Conservation (phyloP, 2,329 filamentous ascomycete species). For the Paracorniculantispora psalliotae region DNA sequence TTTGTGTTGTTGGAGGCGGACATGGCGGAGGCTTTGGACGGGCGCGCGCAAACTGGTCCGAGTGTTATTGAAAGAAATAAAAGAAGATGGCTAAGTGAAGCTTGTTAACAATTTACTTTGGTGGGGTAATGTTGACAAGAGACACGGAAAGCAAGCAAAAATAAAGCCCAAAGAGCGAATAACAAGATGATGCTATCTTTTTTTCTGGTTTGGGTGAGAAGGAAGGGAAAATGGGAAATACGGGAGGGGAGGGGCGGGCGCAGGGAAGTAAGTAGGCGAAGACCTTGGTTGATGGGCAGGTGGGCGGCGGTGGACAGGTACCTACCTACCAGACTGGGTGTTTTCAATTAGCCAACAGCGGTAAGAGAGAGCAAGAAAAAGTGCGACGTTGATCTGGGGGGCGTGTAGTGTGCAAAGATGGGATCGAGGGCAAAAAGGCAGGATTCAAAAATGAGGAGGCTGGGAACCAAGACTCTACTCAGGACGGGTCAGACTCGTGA, state of each 20-base stretch:
- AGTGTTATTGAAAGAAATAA: neutral
- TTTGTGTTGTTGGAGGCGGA: conserved; percentile 39
- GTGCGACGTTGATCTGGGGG: no score
- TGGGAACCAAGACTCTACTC: no score
- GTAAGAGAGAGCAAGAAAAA: neutral
- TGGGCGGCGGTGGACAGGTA: conserved; percentile 5
- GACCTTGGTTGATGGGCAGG: conserved; percentile 6
- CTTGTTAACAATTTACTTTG: conserved; percentile 7
- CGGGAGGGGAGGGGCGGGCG: neutral
- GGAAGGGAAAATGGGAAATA: conserved; percentile 4
- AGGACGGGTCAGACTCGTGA: no score
- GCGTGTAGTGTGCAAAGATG: neutral
- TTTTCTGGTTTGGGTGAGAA: conserved; percentile 9
- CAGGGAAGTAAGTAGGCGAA: conserved; percentile 1
- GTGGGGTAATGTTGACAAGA: conserved; percentile 7
- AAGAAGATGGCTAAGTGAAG: neutral
- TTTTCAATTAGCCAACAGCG: neutral
- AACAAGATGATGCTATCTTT: conserved; percentile 4
- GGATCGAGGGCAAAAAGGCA: no score
- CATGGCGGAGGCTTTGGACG: conserved; percentile 11
- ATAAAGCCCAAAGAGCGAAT: neutral
- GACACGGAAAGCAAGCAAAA: neutral
- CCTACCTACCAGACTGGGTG: neutral
- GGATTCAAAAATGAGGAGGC: conserved; percentile 5
- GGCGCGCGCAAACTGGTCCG: neutral